Conservation (phyloP, 1,139 yeast genomes). For the Zygosaccharomyces pseudobailii region DNA sequence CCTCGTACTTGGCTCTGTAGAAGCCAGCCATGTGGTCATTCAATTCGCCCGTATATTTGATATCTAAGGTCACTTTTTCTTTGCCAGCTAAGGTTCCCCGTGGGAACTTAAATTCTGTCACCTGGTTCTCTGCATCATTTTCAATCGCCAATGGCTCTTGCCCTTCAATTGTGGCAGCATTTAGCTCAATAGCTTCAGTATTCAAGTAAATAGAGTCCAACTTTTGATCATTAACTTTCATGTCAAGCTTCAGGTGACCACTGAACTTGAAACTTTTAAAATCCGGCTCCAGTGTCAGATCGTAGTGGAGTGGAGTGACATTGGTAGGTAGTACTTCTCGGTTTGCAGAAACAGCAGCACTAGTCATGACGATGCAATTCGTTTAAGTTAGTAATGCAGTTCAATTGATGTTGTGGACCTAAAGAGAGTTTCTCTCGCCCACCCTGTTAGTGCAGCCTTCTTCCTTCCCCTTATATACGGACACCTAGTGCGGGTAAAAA, state of each 20-base stretch:
- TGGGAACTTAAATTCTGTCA: slow-evolving; percentile 55
- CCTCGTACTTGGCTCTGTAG: slow-evolving; percentile 71
- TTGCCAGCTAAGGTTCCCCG: slow-evolving; percentile 42
- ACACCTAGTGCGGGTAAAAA: not conserved
- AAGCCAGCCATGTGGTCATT: slow-evolving; percentile 78
- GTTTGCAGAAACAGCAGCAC: slow-evolving; percentile 10
- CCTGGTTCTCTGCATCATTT: slow-evolving; percentile 54
- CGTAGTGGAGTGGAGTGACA: slow-evolving; percentile 69
- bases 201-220: slow-evolving; percentile 41
- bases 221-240: slow-evolving; percentile 49
- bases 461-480: slow-evolving; percentile 1
- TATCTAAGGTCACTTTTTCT: slow-evolving; percentile 41
- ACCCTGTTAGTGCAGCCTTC: not conserved
- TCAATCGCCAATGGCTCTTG: slow-evolving; percentile 34
- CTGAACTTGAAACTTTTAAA: slow-evolving; percentile 64
- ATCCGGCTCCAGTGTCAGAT: slow-evolving; percentile 67
- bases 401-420: not conserved
- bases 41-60: slow-evolving; percentile 64
- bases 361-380: slow-evolving; percentile 7
- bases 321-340: slow-evolving; percentile 70
- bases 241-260: slow-evolving; percentile 62
- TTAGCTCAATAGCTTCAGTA: slow-evolving; percentile 59
- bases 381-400: not conserved
- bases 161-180: slow-evolving; percentile 42
- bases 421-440: not conserved